Conservation (phyloP, 78 protist genomes). For the Anaeramoeba flamelloides region DNA sequence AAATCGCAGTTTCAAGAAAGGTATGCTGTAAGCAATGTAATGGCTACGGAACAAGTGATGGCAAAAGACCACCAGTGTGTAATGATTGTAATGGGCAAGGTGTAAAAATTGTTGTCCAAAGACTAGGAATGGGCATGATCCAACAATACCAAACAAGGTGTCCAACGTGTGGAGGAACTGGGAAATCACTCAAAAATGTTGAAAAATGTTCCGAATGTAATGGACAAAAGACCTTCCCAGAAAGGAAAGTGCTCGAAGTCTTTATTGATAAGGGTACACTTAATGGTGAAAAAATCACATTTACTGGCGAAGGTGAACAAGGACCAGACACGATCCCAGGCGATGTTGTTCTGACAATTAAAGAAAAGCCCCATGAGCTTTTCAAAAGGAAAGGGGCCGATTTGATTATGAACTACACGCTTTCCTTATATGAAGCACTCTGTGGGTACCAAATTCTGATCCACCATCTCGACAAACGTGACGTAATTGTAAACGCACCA, state of each 20-base stretch:
- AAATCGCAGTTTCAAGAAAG: background rate
- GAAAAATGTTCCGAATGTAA: background rate
- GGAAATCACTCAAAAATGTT: background rate
- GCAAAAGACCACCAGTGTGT: background rate
- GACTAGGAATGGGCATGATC: background rate
- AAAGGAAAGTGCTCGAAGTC: background rate
- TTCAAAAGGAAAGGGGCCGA: constrained; percentile 37
- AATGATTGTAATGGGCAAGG: background rate
- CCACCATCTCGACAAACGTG: too few relatives aligned
- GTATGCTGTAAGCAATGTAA: background rate
- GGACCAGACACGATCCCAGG: too few relatives aligned
- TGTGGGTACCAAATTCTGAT: too few relatives aligned
- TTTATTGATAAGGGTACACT: background rate
- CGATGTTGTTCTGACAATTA: constrained; percentile 39
- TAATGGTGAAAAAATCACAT: background rate
- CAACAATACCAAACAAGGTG: background rate
- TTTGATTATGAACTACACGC: background rate
- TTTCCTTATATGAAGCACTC: constrained; percentile 21
- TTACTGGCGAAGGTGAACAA: background rate
- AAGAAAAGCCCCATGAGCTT: constrained; percentile 36
- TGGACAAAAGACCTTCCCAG: background rate
- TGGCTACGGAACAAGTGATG: background rate
- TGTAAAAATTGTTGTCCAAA: background rate
- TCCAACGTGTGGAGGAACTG: constrained; percentile 1
- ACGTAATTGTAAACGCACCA: too few relatives aligned